A percentile compares a stretch with the other conserved stretches of the same genome.
These are phyloP conservation scores for Lactifluus pinguis DNA, from an alignment of 768 basidiomycete species.

Conservation along the genomic window DNA sequence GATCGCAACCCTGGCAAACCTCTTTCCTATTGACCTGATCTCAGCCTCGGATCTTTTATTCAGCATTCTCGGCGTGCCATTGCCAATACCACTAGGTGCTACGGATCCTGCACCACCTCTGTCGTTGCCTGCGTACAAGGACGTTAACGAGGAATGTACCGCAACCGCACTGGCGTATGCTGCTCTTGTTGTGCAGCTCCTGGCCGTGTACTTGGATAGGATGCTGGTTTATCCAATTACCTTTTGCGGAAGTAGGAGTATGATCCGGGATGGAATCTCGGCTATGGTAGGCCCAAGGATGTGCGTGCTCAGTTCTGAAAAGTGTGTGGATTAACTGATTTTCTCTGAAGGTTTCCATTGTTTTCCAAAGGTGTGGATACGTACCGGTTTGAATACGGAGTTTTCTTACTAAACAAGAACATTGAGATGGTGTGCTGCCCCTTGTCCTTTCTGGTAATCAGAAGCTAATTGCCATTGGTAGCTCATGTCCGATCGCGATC, in stretches of 20 bases:
- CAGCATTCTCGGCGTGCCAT: constrained; percentile 76
- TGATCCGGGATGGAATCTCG: constrained; percentile 88
- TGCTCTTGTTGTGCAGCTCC: constrained; percentile 75
- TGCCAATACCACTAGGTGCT: constrained; percentile 72
- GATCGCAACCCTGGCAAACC: constrained; percentile 58
- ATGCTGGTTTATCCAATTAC: constrained; percentile 82
- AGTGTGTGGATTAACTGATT: not conserved
- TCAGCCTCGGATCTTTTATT: constrained; percentile 83
- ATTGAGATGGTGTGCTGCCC: constrained; percentile 72
- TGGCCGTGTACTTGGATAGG: constrained; percentile 71
- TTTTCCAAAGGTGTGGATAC: constrained; percentile 93
- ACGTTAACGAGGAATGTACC: constrained; percentile 75
- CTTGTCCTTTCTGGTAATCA: not conserved
- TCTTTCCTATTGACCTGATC: constrained; percentile 86
- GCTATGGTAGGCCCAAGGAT: constrained; percentile 93
- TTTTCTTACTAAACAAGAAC: constrained; percentile 93
- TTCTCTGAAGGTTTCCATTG: constrained; percentile 73
- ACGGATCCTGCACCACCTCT: constrained; percentile 83
- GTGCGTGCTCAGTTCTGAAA: constrained; percentile 37
- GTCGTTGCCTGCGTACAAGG: constrained; percentile 50
- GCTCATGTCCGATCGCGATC: constrained; percentile 87
- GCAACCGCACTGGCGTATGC: constrained; percentile 89
- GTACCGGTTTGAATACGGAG: constrained; percentile 96
- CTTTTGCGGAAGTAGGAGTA: constrained; percentile 81
- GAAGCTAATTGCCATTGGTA: constrained; percentile 26